Evolutionary conservation across 2,329 filamentous ascomycete species (phyloP).

Genomic region (Thelonectria rubi): DNA sequence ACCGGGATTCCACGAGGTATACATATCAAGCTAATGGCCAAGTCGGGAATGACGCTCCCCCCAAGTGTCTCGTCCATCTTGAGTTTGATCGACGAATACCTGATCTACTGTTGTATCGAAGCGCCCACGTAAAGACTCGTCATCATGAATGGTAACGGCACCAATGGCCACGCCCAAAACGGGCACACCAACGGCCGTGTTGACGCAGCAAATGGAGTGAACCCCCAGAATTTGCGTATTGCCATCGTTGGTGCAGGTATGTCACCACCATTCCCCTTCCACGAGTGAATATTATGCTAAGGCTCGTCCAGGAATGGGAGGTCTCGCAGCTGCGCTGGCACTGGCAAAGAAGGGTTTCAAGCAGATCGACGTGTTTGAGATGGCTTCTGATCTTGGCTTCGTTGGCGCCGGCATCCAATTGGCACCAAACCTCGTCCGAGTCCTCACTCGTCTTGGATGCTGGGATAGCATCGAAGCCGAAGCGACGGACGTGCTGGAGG

Average conservation of each 20-base stretch:
- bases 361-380: slow-evolving; percentile 78
- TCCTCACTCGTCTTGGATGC: slow-evolving; percentile 77
- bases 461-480: slow-evolving; percentile 78
- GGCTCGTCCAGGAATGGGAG: slow-evolving; percentile 74
- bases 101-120: not conserved
- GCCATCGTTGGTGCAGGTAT: slow-evolving; percentile 63
- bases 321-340: slow-evolving; percentile 74
- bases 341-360: slow-evolving; percentile 80
- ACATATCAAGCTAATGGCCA: slow-evolving; percentile 8
- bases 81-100: not conserved
- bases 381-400: slow-evolving; percentile 77
- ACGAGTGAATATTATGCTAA: not conserved
- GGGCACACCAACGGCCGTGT: slow-evolving; percentile 6
- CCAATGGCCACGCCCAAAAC: slow-evolving; percentile 8
- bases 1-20: slow-evolving; percentile 7
- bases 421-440: slow-evolving; percentile 81
- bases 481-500: slow-evolving; percentile 74
- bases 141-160: not conserved
- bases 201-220: not conserved
- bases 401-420: slow-evolving; percentile 87
- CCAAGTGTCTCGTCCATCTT: not conserved
- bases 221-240: slow-evolving; percentile 39
- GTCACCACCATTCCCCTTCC: not conserved
- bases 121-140: not conserved
- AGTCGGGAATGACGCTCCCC: not conserved